A percentile compares a stretch with the other conserved stretches of the same genome.
Evolutionary conservation across 2,329 filamentous ascomycete species (phyloP).

Genomic region (Ophiocordyceps camponoti-rufipedis): DNA sequence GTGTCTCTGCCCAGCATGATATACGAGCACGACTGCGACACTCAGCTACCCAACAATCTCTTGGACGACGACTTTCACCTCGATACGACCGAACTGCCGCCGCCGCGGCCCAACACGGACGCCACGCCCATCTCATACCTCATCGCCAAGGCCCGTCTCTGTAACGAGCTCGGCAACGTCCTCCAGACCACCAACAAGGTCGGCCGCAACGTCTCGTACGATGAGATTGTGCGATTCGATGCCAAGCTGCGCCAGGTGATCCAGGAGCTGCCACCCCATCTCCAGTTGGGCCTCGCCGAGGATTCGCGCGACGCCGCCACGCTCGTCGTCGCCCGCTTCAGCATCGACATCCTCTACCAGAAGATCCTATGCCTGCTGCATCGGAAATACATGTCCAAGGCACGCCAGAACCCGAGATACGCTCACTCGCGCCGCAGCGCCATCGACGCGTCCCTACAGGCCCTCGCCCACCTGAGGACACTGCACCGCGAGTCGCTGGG

Average conservation of each 20-base stretch:
- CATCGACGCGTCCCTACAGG: conserved; percentile 70
- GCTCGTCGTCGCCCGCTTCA: conserved; percentile 70
- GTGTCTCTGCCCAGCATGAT: conserved; percentile 51
- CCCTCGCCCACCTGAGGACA: conserved; percentile 59
- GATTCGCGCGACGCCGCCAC: conserved; percentile 66
- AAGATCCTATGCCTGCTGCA: conserved; percentile 84
- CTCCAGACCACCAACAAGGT: conserved; percentile 44
- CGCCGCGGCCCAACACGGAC: conserved; percentile 47
- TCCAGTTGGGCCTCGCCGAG: conserved; percentile 58
- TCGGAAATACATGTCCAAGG: conserved; percentile 65
- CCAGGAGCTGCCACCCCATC: conserved; percentile 58
- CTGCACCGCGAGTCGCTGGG: conserved; percentile 58
- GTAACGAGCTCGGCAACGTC: conserved; percentile 52
- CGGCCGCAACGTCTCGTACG: conserved; percentile 37
- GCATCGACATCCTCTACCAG: conserved; percentile 68
- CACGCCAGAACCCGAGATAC: conserved; percentile 63
- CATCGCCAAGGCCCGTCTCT: conserved; percentile 53
- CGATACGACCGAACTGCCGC: conserved; percentile 47
- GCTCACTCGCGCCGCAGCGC: conserved; percentile 68
- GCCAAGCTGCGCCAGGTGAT: conserved; percentile 40
- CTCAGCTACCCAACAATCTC: conserved; percentile 56
- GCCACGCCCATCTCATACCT: conserved; percentile 64
- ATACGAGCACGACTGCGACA: conserved; percentile 56
- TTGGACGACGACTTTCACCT: conserved; percentile 67
- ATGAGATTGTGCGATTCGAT: conserved; percentile 46